A percentile compares a stretch with the other conserved stretches of the same genome.
These are phyloP conservation scores for Fagopyrum homotropicum DNA, from an alignment of 148 eudicot species.

Conservation along the genomic window DNA sequence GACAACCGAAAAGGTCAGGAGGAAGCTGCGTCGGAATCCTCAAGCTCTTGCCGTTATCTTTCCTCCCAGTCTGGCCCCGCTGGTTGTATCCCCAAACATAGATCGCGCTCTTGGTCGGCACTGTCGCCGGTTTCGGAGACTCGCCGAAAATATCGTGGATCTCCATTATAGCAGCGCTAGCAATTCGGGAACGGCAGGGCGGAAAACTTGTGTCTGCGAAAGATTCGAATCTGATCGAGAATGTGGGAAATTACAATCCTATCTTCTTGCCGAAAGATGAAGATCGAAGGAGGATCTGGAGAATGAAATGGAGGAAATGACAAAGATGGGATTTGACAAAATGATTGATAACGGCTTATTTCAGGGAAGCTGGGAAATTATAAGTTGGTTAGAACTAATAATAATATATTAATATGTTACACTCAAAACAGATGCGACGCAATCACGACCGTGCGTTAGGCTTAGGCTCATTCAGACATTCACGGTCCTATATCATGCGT, in stretches of 20 bases:
- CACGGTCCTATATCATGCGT: no score
- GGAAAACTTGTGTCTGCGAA: not conserved
- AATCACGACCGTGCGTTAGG: no score
- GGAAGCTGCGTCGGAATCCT: constrained; percentile 93
- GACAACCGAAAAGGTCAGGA: constrained; percentile 84
- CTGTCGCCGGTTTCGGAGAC: constrained; percentile 24
- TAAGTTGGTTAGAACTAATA: not conserved
- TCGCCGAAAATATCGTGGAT: constrained; percentile 62
- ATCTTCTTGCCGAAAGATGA: not conserved
- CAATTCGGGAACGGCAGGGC: not conserved
- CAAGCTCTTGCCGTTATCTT: constrained; percentile 49
- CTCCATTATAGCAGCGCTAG: constrained; percentile 32
- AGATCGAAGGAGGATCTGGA: not conserved
- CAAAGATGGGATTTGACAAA: not conserved
- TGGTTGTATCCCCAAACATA: constrained; percentile 96
- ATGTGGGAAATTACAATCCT: not conserved
- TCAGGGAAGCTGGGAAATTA: not conserved
- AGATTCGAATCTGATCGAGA: not conserved
- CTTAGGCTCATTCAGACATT: no score
- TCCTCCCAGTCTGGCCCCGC: constrained; percentile 85
- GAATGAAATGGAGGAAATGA: not conserved
- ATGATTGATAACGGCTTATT: not conserved
- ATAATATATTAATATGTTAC: no score
- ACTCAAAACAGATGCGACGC: no score
- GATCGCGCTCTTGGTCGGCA: constrained; percentile 76